Percentiles rank a stretch among this genome's conserved stretches.
These are phyloP conservation scores for Pyracantha coccinea DNA, from an alignment of 331 rosid species.

Conservation along the genomic window DNA sequence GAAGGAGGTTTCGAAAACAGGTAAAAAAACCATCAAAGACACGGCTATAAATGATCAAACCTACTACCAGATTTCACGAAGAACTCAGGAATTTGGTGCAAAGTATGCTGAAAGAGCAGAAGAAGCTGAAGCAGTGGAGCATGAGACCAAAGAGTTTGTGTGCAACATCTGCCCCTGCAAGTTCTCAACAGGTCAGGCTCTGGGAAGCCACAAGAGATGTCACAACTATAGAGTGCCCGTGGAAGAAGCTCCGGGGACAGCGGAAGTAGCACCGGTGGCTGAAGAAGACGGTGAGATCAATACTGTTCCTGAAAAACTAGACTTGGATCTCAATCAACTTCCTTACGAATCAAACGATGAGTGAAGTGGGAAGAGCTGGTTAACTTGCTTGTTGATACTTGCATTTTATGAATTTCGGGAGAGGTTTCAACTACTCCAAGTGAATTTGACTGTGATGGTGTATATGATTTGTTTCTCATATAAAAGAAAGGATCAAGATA, in stretches of 20 bases:
- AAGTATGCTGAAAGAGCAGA: background rate
- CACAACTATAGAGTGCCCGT: background rate
- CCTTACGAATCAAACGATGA: background rate
- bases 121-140: background rate
- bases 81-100: background rate
- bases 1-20: background rate
- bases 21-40: background rate
- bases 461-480: background rate
- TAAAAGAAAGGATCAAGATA: background rate
- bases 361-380: background rate
- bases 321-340: slow-evolving; percentile 1
- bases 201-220: slow-evolving; percentile 8
- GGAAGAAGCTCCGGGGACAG: background rate
- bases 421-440: background rate
- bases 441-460: background rate
- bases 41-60: background rate
- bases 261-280: background rate
- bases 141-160: background rate
- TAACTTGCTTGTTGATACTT: background rate
- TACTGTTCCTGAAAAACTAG: background rate
- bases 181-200: background rate
- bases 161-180: slow-evolving; percentile 8
- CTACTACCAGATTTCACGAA: background rate
- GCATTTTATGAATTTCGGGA: background rate
- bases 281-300: background rate